These are phyloP conservation scores for Onygenales sp. DNA, from an alignment of 2,329 filamentous ascomycete species.

Conservation along the genomic window DNA sequence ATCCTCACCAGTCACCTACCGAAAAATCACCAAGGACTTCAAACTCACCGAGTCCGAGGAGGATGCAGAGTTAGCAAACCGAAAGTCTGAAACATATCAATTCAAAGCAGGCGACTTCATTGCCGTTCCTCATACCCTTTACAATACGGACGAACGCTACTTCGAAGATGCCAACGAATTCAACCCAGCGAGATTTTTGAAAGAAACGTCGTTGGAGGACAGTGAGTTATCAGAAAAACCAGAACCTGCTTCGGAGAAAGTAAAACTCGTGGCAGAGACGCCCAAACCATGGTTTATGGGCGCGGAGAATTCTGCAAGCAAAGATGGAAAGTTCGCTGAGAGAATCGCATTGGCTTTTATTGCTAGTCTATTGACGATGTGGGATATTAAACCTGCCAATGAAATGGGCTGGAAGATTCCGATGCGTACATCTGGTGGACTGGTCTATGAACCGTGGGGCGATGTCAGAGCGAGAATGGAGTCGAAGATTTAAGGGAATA, in stretches of 20 bases:
- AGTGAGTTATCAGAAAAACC: constrained; percentile 21
- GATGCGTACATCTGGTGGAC: constrained; percentile 37
- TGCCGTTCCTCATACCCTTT: constrained; percentile 35
- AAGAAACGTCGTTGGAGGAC: constrained; percentile 27
- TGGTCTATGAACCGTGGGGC: constrained; percentile 41
- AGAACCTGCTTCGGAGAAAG: constrained; percentile 2
- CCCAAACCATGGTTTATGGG: constrained; percentile 40
- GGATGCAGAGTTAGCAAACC: constrained; percentile 24
- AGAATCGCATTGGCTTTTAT: constrained; percentile 41
- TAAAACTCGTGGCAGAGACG: constrained; percentile 25
- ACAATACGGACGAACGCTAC: constrained; percentile 32
- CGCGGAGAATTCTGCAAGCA: constrained; percentile 30
- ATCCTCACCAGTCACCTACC: constrained; percentile 33
- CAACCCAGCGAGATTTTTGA: constrained; percentile 39
- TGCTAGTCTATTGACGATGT: constrained; percentile 45
- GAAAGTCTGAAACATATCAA: constrained; percentile 28
- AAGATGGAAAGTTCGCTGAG: constrained; percentile 43
- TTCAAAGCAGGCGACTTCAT: constrained; percentile 35
- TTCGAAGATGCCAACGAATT: constrained; percentile 35
- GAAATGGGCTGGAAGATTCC: constrained; percentile 44
- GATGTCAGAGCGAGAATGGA: constrained; percentile 48
- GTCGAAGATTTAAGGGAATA: constrained; percentile 22
- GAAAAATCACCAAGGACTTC: constrained; percentile 30
- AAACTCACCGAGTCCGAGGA: constrained; percentile 29
- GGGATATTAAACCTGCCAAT: constrained; percentile 44